These are phyloP conservation scores for Nemania sp. DNA, from an alignment of 2,329 filamentous ascomycete genomes.

Conservation along the genomic window DNA sequence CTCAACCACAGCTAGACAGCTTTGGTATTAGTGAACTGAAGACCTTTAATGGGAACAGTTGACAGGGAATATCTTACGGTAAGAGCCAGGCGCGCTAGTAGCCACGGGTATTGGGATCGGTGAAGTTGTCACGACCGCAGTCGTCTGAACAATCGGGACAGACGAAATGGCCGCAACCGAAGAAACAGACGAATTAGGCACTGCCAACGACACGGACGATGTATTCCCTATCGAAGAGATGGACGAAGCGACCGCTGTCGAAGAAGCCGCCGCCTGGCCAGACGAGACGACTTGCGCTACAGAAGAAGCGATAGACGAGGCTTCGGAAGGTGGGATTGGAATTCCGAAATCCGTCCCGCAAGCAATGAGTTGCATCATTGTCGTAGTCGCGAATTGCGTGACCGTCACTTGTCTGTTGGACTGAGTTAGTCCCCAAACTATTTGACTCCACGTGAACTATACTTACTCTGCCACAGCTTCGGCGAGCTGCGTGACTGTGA, in stretches of 20 bases:
- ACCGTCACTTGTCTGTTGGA: slow-evolving; percentile 26
- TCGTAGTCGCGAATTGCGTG: slow-evolving; percentile 34
- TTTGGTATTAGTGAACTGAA: background rate
- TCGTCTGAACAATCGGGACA: background rate
- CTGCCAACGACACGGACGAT: background rate
- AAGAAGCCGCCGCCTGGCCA: slow-evolving; percentile 18
- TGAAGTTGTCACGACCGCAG: slow-evolving; percentile 8
- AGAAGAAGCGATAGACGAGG: slow-evolving; percentile 36
- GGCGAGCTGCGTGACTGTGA: slow-evolving; percentile 46
- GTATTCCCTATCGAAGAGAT: slow-evolving; percentile 1
- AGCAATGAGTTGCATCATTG: slow-evolving; percentile 39
- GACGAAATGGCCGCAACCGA: slow-evolving; percentile 7
- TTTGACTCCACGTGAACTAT: slow-evolving; percentile 13
- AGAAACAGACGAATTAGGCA: background rate
- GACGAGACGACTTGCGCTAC: slow-evolving; percentile 33
- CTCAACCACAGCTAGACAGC: background rate
- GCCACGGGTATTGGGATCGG: background rate
- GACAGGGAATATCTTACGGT: background rate
- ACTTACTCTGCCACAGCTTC: slow-evolving; percentile 11
- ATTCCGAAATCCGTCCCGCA: slow-evolving; percentile 33
- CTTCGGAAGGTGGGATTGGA: slow-evolving; percentile 31
- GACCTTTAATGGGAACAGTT: no score
- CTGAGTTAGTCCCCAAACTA: slow-evolving; percentile 4
- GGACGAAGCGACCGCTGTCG: slow-evolving; percentile 6
- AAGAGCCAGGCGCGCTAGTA: slow-evolving; percentile 2